Percentiles rank a stretch among this genome's conserved stretches.
phyloP scores from a whole-genome alignment of 441 rosid species.

The Erysimum cheiri region DNA sequence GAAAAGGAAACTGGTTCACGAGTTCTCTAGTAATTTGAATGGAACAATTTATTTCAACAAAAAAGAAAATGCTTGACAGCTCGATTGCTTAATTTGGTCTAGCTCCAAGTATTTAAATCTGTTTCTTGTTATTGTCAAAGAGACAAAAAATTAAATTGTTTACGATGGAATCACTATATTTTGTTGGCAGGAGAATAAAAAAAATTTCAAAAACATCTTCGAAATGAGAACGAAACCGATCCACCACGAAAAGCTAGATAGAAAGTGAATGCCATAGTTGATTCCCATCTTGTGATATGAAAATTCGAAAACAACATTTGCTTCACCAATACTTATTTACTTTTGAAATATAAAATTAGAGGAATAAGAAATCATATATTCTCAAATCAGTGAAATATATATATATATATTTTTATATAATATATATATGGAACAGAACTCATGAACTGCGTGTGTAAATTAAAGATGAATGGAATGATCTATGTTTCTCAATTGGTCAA shows the following conservation, averaged over 20 bases:
- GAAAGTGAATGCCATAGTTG: slow-evolving; percentile 36
- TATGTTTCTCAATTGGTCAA: not conserved
- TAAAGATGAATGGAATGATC: not conserved
- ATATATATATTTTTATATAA: not conserved
- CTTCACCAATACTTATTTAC: slow-evolving; percentile 21
- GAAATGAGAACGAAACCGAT: slow-evolving; percentile 43
- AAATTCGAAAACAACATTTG: slow-evolving; percentile 38
- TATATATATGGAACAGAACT: slow-evolving; percentile 21
- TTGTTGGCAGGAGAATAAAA: slow-evolving; percentile 30
- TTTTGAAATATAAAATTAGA: slow-evolving; percentile 25
- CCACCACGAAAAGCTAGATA: slow-evolving; percentile 36
- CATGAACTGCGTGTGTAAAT: slow-evolving; percentile 9
- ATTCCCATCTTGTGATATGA: slow-evolving; percentile 34
- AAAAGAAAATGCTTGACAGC: slow-evolving; percentile 31
- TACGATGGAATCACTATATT: slow-evolving; percentile 27
- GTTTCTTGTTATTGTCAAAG: slow-evolving; percentile 28
- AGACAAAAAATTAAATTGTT: not conserved
- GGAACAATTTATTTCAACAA: slow-evolving; percentile 25
- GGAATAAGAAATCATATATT: slow-evolving; percentile 20
- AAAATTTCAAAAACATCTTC: slow-evolving; percentile 22
- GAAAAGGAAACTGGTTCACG: slow-evolving; percentile 14
- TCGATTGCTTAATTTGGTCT: slow-evolving; percentile 34
- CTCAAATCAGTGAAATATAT: slow-evolving; percentile 22
- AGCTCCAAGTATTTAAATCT: slow-evolving; percentile 35
- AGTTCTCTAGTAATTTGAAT: slow-evolving; percentile 33